phyloP scores from a whole-genome alignment of 805 yeast species.

The Ogataea nonfermentans region DNA sequence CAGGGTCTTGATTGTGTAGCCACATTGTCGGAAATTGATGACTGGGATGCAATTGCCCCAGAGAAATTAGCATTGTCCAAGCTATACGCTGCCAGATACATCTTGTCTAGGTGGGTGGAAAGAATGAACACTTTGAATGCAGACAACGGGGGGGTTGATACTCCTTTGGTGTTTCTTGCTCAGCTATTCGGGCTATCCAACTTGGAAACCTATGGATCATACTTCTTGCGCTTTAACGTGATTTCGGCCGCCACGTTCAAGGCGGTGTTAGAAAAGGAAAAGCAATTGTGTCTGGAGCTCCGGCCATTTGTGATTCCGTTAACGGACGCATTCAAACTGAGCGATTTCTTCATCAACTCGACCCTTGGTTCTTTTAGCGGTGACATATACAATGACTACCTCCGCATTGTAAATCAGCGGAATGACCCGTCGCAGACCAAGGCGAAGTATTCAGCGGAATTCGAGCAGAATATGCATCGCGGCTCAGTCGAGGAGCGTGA shows the following conservation, averaged over 20 bases:
- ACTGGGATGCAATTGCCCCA: slow-evolving; percentile 46
- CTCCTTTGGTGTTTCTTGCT: slow-evolving; percentile 52
- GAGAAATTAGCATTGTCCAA: slow-evolving; percentile 49
- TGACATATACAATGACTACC: slow-evolving; percentile 78
- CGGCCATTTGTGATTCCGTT: slow-evolving; percentile 72
- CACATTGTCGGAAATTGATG: slow-evolving; percentile 34
- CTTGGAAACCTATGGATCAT: slow-evolving; percentile 68
- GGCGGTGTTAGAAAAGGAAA: slow-evolving; percentile 39
- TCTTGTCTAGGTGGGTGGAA: slow-evolving; percentile 40
- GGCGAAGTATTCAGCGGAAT: slow-evolving; percentile 54
- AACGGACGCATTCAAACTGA: slow-evolving; percentile 80
- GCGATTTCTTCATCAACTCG: slow-evolving; percentile 79
- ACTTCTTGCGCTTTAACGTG: slow-evolving; percentile 64
- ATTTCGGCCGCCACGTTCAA: slow-evolving; percentile 50
- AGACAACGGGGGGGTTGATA: slow-evolving; percentile 42
- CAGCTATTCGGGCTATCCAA: slow-evolving; percentile 62
- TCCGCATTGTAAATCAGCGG: slow-evolving; percentile 45
- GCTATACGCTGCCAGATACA: slow-evolving; percentile 49
- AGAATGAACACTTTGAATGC: slow-evolving; percentile 26
- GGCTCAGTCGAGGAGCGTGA: slow-evolving; percentile 37
- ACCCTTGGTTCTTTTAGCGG: slow-evolving; percentile 82
- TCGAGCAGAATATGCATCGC: slow-evolving; percentile 40
- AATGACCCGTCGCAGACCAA: slow-evolving; percentile 53
- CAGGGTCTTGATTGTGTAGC: slow-evolving; percentile 34
- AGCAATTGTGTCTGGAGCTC: slow-evolving; percentile 45